Conservation (phyloP, 2,329 filamentous ascomycete species). For the Pseudofabraea citricarpa region DNA sequence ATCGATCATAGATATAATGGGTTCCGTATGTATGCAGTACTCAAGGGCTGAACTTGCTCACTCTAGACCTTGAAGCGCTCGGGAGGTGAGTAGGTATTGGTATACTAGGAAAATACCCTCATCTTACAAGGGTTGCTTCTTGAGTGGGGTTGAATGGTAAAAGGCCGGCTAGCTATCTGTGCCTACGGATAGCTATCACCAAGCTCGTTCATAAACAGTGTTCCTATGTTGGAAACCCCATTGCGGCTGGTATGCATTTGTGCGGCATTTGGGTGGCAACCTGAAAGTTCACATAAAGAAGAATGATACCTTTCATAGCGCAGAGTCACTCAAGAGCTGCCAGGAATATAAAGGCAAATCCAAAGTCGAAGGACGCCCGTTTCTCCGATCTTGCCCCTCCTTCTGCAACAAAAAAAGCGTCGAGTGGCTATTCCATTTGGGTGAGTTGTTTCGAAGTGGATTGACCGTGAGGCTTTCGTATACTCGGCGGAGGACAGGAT, state of each 20-base stretch:
- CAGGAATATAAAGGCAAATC: slow-evolving; percentile 77
- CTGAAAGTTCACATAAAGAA: slow-evolving; percentile 77
- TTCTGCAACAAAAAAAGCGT: slow-evolving; percentile 33
- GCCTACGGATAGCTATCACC: slow-evolving; percentile 71
- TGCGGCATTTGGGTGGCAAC: slow-evolving; percentile 70
- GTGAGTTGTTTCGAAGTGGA: slow-evolving; percentile 14
- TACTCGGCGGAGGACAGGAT: slow-evolving; percentile 70
- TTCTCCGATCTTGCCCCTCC: slow-evolving; percentile 58
- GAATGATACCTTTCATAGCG: slow-evolving; percentile 72
- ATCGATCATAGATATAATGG: too few species aligned
- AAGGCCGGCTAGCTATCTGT: too few species aligned
- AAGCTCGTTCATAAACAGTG: slow-evolving; percentile 87
- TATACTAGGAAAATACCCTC: too few species aligned
- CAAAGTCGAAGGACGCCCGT: slow-evolving; percentile 75
- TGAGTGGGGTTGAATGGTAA: too few species aligned
- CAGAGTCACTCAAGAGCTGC: slow-evolving; percentile 80
- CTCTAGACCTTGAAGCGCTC: too few species aligned
- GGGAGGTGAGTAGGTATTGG: too few species aligned
- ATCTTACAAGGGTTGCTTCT: too few species aligned
- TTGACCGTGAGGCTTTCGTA: slow-evolving; percentile 57
- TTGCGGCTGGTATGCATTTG: slow-evolving; percentile 65
- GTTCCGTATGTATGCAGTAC: too few species aligned
- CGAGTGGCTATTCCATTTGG: slow-evolving; percentile 26
- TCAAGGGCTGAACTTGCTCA: too few species aligned
- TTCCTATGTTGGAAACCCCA: slow-evolving; percentile 83